Evolutionary conservation across 495 filamentous ascomycete species (phyloP).

Genomic region (Aspergillus nidulans): DNA sequence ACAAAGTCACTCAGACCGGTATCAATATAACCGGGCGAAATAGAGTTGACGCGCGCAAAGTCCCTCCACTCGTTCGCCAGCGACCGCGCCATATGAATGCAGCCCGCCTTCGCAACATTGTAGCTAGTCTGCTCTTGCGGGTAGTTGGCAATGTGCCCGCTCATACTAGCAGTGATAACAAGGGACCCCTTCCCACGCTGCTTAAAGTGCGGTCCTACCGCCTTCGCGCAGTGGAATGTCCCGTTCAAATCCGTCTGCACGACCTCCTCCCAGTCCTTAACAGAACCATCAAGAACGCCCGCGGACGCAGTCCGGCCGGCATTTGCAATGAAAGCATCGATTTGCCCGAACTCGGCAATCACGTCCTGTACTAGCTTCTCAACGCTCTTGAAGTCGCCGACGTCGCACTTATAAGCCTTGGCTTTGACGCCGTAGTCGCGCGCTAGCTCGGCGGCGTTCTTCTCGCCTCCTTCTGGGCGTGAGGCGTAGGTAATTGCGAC

Average conservation of each 20-base stretch:
- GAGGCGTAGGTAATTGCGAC: constrained; percentile 65
- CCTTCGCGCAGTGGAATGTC: constrained; percentile 66
- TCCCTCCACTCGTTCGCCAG: constrained; percentile 75
- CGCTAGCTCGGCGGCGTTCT: constrained; percentile 57
- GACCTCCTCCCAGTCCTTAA: constrained; percentile 64
- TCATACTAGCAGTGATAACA: constrained; percentile 64
- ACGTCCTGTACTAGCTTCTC: constrained; percentile 46
- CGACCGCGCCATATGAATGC: constrained; percentile 51
- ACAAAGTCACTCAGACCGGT: constrained; percentile 77
- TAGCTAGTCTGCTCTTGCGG: constrained; percentile 78
- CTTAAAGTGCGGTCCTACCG: constrained; percentile 60
- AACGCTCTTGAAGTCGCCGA: constrained; percentile 50
- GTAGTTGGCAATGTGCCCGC: constrained; percentile 71
- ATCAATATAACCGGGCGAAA: constrained; percentile 76
- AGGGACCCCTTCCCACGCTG: constrained; percentile 55
- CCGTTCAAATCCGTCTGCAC: constrained; percentile 61
- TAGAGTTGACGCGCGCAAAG: constrained; percentile 70
- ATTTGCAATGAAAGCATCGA: constrained; percentile 66
- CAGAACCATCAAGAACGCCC: constrained; percentile 59
- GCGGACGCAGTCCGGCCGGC: constrained; percentile 61
- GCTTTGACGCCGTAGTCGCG: constrained; percentile 60
- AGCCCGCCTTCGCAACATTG: constrained; percentile 70
- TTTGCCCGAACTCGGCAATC: constrained; percentile 59
- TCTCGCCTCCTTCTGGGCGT: constrained; percentile 55
- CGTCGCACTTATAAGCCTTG: constrained; percentile 61